Conservation (phyloP, 2,329 filamentous ascomycete species). For the Alternaria sp. region DNA sequence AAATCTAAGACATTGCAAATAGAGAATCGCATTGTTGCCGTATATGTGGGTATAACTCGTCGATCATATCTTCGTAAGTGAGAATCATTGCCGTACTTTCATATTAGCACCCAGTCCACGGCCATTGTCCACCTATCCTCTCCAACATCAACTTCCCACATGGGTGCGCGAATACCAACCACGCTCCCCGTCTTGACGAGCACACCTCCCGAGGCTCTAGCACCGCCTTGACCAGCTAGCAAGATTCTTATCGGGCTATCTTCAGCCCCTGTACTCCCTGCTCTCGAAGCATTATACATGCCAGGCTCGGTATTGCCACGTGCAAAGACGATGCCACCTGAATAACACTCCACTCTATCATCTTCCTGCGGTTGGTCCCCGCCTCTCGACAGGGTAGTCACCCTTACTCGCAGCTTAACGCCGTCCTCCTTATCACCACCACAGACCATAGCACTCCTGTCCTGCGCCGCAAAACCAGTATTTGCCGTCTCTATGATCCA, state of each 20-base stretch:
- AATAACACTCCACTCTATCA: conserved; percentile 28
- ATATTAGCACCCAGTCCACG: conserved; percentile 53
- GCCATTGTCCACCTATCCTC: conserved; percentile 51
- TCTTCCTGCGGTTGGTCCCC: not conserved
- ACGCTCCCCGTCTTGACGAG: conserved; percentile 36
- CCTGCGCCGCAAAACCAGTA: conserved; percentile 29
- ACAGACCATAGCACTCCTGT: conserved; percentile 18
- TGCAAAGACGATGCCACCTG: conserved; percentile 36
- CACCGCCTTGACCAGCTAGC: conserved; percentile 41
- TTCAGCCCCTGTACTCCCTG: not conserved
- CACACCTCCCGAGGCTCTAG: conserved; percentile 26
- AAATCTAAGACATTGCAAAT: not conserved
- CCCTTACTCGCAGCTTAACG: conserved; percentile 29
- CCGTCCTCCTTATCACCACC: conserved; percentile 38
- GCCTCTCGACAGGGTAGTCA: conserved; percentile 1
- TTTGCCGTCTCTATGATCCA: conserved; percentile 60
- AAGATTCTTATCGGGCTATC: conserved; percentile 29
- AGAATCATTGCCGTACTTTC: not conserved
- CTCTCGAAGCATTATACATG: conserved; percentile 25
- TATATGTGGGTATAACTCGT: conserved; percentile 12
- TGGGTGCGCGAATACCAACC: conserved; percentile 51
- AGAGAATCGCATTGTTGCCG: not conserved
- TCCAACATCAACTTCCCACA: conserved; percentile 53
- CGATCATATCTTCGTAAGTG: conserved; percentile 16
- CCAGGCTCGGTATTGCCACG: conserved; percentile 25